Conservation (phyloP, 208 protist genomes). For the Trypanosoma cruzi region DNA sequence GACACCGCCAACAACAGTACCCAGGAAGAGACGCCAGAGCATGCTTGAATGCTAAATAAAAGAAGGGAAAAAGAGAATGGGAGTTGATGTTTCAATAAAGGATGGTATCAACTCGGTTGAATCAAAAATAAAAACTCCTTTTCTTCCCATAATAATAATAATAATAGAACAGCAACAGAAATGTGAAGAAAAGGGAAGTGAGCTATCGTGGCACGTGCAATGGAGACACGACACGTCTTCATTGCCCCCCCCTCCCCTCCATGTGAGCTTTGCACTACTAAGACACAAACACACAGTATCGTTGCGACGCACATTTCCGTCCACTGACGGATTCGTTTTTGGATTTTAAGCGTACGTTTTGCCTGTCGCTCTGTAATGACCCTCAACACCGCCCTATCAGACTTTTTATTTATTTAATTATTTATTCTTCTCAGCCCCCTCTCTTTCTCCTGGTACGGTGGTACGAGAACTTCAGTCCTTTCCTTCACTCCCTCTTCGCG, state of each 20-base stretch:
- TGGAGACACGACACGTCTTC: no score
- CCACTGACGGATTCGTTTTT: no score
- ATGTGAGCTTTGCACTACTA: no score
- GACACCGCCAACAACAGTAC: constrained; percentile 37
- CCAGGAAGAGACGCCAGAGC: constrained; percentile 53
- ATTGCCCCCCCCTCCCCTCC: no score
- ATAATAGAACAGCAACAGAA: not conserved
- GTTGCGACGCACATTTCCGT: not conserved
- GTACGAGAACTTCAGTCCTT: no score
- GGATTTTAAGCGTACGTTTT: no score
- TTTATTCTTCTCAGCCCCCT: no score
- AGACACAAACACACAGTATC: not conserved
- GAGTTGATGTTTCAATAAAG: not conserved
- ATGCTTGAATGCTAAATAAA: constrained; percentile 28
- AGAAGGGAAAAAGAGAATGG: constrained; percentile 24
- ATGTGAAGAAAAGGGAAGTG: not conserved
- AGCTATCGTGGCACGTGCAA: no score
- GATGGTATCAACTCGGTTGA: not conserved
- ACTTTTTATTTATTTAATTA: no score
- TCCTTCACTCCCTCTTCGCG: constrained; percentile 20
- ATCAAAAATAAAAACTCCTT: not conserved
- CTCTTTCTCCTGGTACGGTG: no score
- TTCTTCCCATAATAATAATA: not conserved
- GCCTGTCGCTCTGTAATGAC: no score
- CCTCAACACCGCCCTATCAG: no score